Evolutionary conservation across 805 yeast genomes (phyloP).

Genomic region (Candida jianshihensis): DNA sequence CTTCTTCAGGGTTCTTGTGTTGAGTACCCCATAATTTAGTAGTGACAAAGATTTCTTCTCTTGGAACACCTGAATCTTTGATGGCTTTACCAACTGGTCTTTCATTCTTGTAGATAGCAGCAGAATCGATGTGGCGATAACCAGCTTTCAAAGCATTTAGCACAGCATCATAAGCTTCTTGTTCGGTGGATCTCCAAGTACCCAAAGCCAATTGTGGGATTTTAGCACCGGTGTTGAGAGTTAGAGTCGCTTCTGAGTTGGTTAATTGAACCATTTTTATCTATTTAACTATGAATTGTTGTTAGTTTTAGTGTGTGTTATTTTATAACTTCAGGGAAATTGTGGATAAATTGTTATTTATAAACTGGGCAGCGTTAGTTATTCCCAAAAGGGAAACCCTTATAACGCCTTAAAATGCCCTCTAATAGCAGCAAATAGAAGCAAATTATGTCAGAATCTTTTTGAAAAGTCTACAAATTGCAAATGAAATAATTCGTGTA

Average conservation of each 20-base stretch:
- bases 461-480: too few relatives aligned
- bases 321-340: neutral
- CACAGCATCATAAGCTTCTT: conserved; percentile 20
- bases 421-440: too few relatives aligned
- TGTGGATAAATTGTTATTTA: too few relatives aligned
- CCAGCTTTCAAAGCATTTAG: conserved; percentile 28
- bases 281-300: too few relatives aligned
- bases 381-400: neutral
- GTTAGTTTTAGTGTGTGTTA: neutral
- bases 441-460: too few relatives aligned
- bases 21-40: conserved; percentile 59
- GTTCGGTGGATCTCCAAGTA: conserved; percentile 34
- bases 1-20: conserved; percentile 38
- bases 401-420: too few relatives aligned
- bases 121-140: conserved; percentile 60
- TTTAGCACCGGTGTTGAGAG: conserved; percentile 40
- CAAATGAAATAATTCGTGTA: too few relatives aligned
- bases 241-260: conserved; percentile 5
- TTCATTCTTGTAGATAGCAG: conserved; percentile 50
- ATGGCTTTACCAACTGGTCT: conserved; percentile 49
- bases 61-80: conserved; percentile 47
- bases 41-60: conserved; percentile 61
- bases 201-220: conserved; percentile 53
- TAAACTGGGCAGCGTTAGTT: neutral
- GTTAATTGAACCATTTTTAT: conserved; percentile 6